These are phyloP conservation scores for Phycomyces blakesleeanus DNA, from an alignment of 192 early-diverging fungal species.

Conservation along the genomic window DNA sequence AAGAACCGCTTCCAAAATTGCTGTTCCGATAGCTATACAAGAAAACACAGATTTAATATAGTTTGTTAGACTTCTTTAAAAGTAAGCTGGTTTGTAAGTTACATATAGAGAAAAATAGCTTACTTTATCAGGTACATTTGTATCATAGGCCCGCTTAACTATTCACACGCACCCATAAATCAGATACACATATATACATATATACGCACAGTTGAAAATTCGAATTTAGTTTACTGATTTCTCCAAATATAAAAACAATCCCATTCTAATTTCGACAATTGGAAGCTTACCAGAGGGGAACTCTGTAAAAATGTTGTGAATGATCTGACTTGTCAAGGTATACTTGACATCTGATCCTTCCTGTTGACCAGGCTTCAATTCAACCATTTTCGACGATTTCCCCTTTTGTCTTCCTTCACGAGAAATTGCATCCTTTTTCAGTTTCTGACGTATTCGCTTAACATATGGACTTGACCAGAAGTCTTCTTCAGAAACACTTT, in stretches of 20 bases:
- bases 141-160: conserved; percentile 80
- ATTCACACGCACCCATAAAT: neutral
- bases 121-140: conserved; percentile 67
- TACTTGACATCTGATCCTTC: conserved; percentile 80
- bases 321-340: conserved; percentile 84
- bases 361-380: conserved; percentile 57
- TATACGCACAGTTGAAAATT: neutral
- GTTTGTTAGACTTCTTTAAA: neutral
- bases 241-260: neutral
- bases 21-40: conserved; percentile 54
- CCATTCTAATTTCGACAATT: neutral
- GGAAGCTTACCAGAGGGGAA: conserved; percentile 65
- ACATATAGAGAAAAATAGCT: neutral
- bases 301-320: conserved; percentile 85
- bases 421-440: conserved; percentile 69
- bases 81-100: neutral
- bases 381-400: conserved; percentile 68
- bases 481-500: conserved; percentile 83
- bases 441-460: conserved; percentile 32
- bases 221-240: neutral
- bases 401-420: conserved; percentile 77
- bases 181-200: neutral
- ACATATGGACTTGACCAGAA: conserved; percentile 88
- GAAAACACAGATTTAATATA: neutral
- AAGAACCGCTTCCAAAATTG: conserved; percentile 89